Percentiles rank a stretch among this genome's conserved stretches.
Evolutionary conservation across 2,329 filamentous ascomycete genomes (phyloP).

Genomic region (Fusarium buxicola): DNA sequence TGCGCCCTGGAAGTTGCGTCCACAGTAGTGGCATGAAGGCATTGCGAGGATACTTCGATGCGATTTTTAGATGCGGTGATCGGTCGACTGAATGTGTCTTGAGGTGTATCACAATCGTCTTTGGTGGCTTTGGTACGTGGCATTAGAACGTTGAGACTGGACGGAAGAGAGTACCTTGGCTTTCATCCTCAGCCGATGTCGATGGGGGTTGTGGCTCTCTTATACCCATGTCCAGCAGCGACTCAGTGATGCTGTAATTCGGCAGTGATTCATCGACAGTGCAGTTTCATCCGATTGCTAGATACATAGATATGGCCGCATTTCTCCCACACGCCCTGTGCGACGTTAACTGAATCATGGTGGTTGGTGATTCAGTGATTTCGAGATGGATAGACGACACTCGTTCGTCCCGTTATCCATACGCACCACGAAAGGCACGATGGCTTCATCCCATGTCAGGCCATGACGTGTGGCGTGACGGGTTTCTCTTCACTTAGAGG

Average conservation of each 20-base stretch:
- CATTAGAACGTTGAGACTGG: background rate
- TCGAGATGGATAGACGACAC: background rate
- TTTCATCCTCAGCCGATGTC: background rate
- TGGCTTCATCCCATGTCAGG: too few species aligned
- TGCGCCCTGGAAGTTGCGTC: slow-evolving; percentile 5
- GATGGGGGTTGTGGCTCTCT: background rate
- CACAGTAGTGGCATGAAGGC: background rate
- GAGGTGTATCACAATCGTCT: background rate
- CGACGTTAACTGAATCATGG: background rate
- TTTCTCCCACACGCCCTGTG: background rate
- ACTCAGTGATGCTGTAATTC: background rate
- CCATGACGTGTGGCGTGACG: too few species aligned
- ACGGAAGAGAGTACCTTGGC: background rate
- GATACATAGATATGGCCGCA: background rate
- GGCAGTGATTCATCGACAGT: background rate
- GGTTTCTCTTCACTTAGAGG: too few species aligned
- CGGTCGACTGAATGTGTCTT: background rate
- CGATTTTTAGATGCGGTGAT: background rate
- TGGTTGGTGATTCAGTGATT: background rate
- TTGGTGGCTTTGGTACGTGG: background rate
- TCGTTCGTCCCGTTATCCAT: background rate
- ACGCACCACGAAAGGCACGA: too few species aligned
- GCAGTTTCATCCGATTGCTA: background rate
- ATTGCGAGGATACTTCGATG: background rate
- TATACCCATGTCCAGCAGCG: background rate